Conservation (phyloP, 768 basidiomycete species). For the Mycena indigotica region DNA sequence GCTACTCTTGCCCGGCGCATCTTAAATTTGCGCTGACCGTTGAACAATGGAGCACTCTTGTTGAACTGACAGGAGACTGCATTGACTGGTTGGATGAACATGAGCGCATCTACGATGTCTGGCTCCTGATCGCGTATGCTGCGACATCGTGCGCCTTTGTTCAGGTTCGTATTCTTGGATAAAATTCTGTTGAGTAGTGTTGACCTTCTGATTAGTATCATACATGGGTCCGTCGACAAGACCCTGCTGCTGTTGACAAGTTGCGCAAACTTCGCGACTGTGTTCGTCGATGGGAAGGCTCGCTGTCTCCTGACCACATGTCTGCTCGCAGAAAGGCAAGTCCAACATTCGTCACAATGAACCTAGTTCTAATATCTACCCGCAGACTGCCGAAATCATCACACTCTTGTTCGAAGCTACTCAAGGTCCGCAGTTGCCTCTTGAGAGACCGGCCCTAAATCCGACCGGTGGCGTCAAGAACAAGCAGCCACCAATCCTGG, state of each 20-base stretch:
- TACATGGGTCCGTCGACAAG: constrained; percentile 85
- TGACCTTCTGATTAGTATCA: constrained; percentile 67
- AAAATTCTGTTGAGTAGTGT: constrained; percentile 7
- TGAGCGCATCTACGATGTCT: constrained; percentile 81
- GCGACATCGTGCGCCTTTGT: constrained; percentile 88
- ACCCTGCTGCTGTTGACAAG: constrained; percentile 70
- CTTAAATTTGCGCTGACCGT: constrained; percentile 84
- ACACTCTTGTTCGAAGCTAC: constrained; percentile 90
- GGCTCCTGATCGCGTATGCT: constrained; percentile 85
- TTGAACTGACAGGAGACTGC: constrained; percentile 71
- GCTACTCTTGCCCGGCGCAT: constrained; percentile 87
- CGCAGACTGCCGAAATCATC: constrained; percentile 89
- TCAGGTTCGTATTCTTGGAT: constrained; percentile 57
- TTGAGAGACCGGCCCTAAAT: constrained; percentile 70
- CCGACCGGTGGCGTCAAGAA: constrained; percentile 73
- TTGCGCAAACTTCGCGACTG: constrained; percentile 82
- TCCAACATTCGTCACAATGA: constrained; percentile 26
- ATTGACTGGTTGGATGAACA: constrained; percentile 90
- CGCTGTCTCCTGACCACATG: constrained; percentile 92
- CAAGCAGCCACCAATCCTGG: constrained; percentile 56
- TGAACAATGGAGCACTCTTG: constrained; percentile 76
- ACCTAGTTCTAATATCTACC: constrained; percentile 1
- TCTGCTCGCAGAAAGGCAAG: constrained; percentile 85
- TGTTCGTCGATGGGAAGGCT: constrained; percentile 83
- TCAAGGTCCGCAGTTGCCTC: constrained; percentile 59